These are phyloP conservation scores for Yamadazyma sp. DNA, from an alignment of 1,139 yeast species.

Conservation along the genomic window DNA sequence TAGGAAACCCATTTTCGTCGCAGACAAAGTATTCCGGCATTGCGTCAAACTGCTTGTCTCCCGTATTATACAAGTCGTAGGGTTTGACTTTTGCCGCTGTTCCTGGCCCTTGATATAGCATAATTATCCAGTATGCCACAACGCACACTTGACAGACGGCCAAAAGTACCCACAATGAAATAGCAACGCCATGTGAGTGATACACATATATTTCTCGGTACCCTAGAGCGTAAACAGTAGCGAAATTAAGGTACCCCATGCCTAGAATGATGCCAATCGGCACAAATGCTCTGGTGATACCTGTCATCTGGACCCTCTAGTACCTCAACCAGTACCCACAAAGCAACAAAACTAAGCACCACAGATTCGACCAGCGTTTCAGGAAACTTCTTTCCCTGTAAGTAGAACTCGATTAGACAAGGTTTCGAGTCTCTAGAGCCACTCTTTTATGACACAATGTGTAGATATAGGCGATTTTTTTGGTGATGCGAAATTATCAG, in stretches of 20 bases:
- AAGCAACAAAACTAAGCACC: neutral
- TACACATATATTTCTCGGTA: conserved; percentile 32
- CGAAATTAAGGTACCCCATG: conserved; percentile 35
- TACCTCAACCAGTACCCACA: neutral
- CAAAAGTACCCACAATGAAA: conserved; percentile 34
- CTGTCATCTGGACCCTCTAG: neutral
- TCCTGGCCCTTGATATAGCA: conserved; percentile 38
- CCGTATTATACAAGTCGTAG: conserved; percentile 26
- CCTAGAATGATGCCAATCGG: neutral
- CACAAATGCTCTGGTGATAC: neutral
- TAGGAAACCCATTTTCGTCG: conserved; percentile 60
- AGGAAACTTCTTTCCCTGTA: too few relatives aligned
- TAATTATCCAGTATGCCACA: conserved; percentile 32
- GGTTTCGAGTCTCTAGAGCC: too few relatives aligned
- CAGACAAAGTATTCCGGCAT: conserved; percentile 56
- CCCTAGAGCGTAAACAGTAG: conserved; percentile 35
- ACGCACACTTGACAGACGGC: conserved; percentile 25
- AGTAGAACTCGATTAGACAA: too few relatives aligned
- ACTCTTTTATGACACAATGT: too few relatives aligned
- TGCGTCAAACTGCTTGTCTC: conserved; percentile 14
- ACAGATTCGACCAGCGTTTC: too few relatives aligned
- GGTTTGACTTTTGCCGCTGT: conserved; percentile 23
- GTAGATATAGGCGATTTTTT: neutral
- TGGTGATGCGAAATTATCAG: neutral
- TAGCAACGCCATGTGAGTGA: conserved; percentile 33